Evolutionary conservation across 805 yeast species (phyloP), one percentile per base, ranked within the genome.

Genomic region (Ogataea haglerorum): DNA sequence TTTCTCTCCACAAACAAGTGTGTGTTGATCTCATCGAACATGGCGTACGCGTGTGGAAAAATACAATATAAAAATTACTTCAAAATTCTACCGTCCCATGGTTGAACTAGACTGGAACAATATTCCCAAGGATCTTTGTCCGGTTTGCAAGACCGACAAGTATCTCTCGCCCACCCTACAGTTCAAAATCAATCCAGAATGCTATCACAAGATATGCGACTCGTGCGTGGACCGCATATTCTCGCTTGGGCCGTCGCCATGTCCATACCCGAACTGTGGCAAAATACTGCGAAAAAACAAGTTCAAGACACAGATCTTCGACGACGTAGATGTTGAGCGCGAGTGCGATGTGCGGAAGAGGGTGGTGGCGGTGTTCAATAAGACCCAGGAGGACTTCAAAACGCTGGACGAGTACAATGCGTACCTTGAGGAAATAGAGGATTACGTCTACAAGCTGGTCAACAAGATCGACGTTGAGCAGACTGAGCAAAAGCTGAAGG

Each of bases 151-250:
- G 65, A 88, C 97, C 34, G 96, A 91, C 64, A 70, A 90, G 60
- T 93, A 93, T 62, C 72, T 93, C 46, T 87, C 95, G 32, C 98
- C 98, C 18, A 88, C 90, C 52, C 85, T 93, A 82, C 80, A 75
- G 50, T 91, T 93, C 58, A 76, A 91, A 40, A 89, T 93, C 49
- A 93, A 93, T 55, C 95, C 98, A 0, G 99, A 93, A 62, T 93
- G 99, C 65, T 93, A 93, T 60, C 99, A 93, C 60, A 91, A 88
- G 70, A 91, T 93, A 63, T 93, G 99, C 67, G 97, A 85, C 53
- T 80, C 95, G 2, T 93, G 99, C 66, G 98, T 91, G 30, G 98
- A 93, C 63, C 75, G 99, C 49, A 90, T 93, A 39, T 93, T 86
- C 59, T 79, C 95, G 6, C 68, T 85, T 36, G 99, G 99, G 3